Evolutionary conservation across 2,329 filamentous ascomycete species (phyloP).

Genomic region (Paraphoma sp.): DNA sequence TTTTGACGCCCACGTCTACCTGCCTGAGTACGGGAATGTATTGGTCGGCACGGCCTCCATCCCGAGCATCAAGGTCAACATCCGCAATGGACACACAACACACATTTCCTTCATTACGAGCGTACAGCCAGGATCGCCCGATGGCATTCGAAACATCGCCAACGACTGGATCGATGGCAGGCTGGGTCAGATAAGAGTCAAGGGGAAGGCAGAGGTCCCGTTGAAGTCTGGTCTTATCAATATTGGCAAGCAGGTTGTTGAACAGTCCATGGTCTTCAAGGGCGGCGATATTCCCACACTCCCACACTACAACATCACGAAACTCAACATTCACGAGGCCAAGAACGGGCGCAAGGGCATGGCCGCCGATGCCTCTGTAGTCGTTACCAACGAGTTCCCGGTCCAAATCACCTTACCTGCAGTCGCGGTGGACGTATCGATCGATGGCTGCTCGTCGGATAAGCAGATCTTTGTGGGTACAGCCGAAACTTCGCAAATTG

Average conservation of each 20-base stretch:
- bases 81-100: conserved; percentile 80
- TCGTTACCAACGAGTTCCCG: conserved; percentile 77
- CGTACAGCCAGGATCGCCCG: conserved; percentile 75
- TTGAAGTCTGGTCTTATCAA: conserved; percentile 81
- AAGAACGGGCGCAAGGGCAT: conserved; percentile 67
- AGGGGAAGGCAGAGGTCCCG: conserved; percentile 74
- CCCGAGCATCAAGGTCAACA: conserved; percentile 76
- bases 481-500: conserved; percentile 71
- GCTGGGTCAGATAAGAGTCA: conserved; percentile 72
- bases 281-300: conserved; percentile 74
- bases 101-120: conserved; percentile 80
- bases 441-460: conserved; percentile 80
- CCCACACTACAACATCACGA: conserved; percentile 82
- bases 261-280: conserved; percentile 79
- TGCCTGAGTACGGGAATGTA: conserved; percentile 82
- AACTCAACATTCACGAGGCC: conserved; percentile 79
- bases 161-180: conserved; percentile 88
- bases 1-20: conserved; percentile 75
- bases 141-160: conserved; percentile 78
- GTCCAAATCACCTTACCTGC: conserved; percentile 78
- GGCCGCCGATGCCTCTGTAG: conserved; percentile 78
- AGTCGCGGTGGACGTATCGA: conserved; percentile 82
- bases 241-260: conserved; percentile 77
- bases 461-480: conserved; percentile 80
- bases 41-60: conserved; percentile 78